These are phyloP conservation scores for Nymphaea colorata DNA, from an alignment of 164 flowering plant genomes.

Conservation along the genomic window DNA sequence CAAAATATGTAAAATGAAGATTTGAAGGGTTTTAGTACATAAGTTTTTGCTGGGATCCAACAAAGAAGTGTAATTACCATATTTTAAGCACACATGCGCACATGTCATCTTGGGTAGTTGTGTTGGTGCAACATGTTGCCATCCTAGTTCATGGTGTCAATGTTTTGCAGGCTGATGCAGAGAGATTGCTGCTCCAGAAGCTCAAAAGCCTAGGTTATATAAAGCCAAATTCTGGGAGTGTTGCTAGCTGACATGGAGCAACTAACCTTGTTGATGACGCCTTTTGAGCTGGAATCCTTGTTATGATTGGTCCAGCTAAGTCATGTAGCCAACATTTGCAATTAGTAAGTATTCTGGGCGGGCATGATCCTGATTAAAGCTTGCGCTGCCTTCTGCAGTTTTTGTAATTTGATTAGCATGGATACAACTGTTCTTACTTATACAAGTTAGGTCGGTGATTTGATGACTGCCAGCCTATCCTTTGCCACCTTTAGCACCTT, in stretches of 20 bases:
- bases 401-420: too few relatives aligned
- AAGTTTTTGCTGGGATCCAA: not conserved
- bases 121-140: not conserved
- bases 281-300: not conserved
- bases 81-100: not conserved
- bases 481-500: too few relatives aligned
- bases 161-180: conserved; percentile 44
- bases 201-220: conserved; percentile 45
- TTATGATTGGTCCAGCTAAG: not conserved
- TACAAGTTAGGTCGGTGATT: too few relatives aligned
- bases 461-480: too few relatives aligned
- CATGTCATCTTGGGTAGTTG: not conserved
- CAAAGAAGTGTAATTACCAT: not conserved
- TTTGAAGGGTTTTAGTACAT: not conserved
- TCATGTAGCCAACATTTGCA: not conserved
- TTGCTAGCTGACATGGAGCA: not conserved
- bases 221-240: conserved; percentile 19
- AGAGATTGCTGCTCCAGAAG: conserved; percentile 54
- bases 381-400: too few relatives aligned
- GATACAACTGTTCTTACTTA: too few relatives aligned
- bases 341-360: too few relatives aligned
- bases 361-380: too few relatives aligned
- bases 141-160: not conserved
- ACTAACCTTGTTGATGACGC: not conserved
- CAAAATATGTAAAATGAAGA: not conserved